Evolutionary conservation across 2,329 filamentous ascomycete species (phyloP).

Genomic region (Exophiala phaeomuriformis): DNA sequence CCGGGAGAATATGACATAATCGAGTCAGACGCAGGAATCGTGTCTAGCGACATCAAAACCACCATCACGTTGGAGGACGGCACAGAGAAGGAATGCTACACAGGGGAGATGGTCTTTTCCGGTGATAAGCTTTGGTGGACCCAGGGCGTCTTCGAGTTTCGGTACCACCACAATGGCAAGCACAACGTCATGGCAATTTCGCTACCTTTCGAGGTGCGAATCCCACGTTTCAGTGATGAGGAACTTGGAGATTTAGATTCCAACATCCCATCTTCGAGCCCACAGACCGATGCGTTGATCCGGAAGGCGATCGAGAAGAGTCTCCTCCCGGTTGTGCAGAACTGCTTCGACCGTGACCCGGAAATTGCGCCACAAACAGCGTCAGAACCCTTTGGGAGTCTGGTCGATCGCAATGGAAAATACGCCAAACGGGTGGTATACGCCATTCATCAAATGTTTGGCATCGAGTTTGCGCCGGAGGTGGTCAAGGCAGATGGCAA

Average conservation of each 20-base stretch:
- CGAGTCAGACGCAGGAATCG: constrained; percentile 67
- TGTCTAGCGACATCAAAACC: constrained; percentile 59
- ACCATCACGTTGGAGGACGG: constrained; percentile 33
- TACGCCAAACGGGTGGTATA: constrained; percentile 87
- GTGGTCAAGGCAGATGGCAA: constrained; percentile 90
- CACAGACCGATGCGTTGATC: constrained; percentile 53
- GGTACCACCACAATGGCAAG: constrained; percentile 88
- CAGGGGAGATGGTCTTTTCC: constrained; percentile 77
- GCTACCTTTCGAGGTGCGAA: constrained; percentile 82
- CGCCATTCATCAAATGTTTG: constrained; percentile 91
- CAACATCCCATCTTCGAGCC: constrained; percentile 14
- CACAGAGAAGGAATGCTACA: constrained; percentile 51
- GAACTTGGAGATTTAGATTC: constrained; percentile 45
- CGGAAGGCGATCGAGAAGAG: constrained; percentile 66
- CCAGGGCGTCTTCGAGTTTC: constrained; percentile 90
- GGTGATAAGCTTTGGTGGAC: constrained; percentile 98
- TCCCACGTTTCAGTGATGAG: constrained; percentile 73
- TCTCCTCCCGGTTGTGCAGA: constrained; percentile 74
- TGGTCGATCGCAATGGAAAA: constrained; percentile 80
- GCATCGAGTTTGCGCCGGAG: constrained; percentile 86
- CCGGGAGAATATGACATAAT: constrained; percentile 67
- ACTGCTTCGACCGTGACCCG: constrained; percentile 86
- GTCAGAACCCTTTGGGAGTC: constrained; percentile 74
- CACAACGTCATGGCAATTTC: constrained; percentile 94
- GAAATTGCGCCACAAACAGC: constrained; percentile 76